phyloP scores from a whole-genome alignment of 2,329 filamentous ascomycete genomes.

The Cryphonectria parasitica region DNA sequence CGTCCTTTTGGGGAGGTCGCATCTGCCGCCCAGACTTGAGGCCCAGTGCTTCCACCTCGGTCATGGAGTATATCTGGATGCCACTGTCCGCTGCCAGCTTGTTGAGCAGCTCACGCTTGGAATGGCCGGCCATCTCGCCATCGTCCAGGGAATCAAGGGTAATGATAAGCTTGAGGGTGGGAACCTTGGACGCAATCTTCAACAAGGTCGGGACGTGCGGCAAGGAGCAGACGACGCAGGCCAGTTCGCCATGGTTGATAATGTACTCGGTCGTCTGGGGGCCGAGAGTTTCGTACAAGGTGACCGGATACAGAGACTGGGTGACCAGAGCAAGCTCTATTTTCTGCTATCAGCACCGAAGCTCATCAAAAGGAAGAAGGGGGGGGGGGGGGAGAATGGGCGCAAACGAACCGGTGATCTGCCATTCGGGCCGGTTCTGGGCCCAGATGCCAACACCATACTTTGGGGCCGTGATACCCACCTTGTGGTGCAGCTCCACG shows the following conservation, averaged over 20 bases:
- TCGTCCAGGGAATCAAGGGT: constrained; percentile 81
- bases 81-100: constrained; percentile 74
- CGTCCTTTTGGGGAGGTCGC: constrained; percentile 72
- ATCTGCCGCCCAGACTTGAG: constrained; percentile 69
- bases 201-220: constrained; percentile 81
- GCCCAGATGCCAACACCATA: constrained; percentile 84
- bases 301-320: constrained; percentile 86
- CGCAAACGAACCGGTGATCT: constrained; percentile 67
- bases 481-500: constrained; percentile 76
- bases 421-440: constrained; percentile 87
- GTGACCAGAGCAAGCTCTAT: constrained; percentile 84
- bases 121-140: constrained; percentile 75
- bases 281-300: constrained; percentile 94
- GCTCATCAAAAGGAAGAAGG: too few species aligned
- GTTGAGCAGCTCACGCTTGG: constrained; percentile 79
- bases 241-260: constrained; percentile 83
- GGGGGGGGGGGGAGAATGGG: neutral
- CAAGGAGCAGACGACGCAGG: constrained; percentile 76
- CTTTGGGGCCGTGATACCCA: constrained; percentile 67
- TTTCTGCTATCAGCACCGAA: constrained; percentile 5
- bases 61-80: constrained; percentile 77
- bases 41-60: constrained; percentile 81
- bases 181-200: constrained; percentile 76
- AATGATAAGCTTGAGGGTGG: constrained; percentile 83
- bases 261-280: constrained; percentile 93